Evolutionary conservation across 345 rosid genomes (phyloP), one percentile per base, ranked within the genome.

Genomic region (Eucalyptus polyanthemos): DNA sequence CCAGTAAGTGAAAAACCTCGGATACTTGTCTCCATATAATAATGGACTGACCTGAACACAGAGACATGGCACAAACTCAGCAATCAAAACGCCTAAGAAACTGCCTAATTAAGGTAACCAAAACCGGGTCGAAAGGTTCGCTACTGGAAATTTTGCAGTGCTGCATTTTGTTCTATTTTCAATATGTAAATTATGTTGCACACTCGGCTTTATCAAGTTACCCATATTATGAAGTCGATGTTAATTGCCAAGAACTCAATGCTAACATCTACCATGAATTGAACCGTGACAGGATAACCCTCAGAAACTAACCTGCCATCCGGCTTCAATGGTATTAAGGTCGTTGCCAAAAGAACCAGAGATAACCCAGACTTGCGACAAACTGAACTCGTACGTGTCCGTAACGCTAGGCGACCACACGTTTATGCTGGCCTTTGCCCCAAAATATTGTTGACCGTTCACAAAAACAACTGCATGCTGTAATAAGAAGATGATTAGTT

Each of bases 391-490:
- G 89, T 95, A 95, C 88, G 91, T 94, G 89, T 94, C 92, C 22
- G 94, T 89, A 40, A 98, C 99, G 27, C 90, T 91, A 29, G 99
- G 99, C 31, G 98, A 91, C 99, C 99, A 98, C 80, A 98, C 99
- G 81, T 95, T 98, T 37, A 98, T 93, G 93, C 94, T 98, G 40
- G 98, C 99, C 91, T 96, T 98, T 31, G 99, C 99, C 90, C 99
- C 99, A 89, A 94, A 98, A 85, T 96, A 97, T 91, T 97, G 95
- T 44, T 96, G 97, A 72, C 99, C 99, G 86, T 93, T 94, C 88
- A 97, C 99, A 91, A 95, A 98, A 27, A 97, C 96, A 86, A 98
- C 99, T 87, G 99, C 99, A 91, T 97, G 99, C 99, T 97, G 99
- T 91, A n/a, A 17, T 11, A 65, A 83, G 7, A 29, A 51, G 14